Conservation (phyloP, 345 rosid species). For the Crucihimalaya himalaica region DNA sequence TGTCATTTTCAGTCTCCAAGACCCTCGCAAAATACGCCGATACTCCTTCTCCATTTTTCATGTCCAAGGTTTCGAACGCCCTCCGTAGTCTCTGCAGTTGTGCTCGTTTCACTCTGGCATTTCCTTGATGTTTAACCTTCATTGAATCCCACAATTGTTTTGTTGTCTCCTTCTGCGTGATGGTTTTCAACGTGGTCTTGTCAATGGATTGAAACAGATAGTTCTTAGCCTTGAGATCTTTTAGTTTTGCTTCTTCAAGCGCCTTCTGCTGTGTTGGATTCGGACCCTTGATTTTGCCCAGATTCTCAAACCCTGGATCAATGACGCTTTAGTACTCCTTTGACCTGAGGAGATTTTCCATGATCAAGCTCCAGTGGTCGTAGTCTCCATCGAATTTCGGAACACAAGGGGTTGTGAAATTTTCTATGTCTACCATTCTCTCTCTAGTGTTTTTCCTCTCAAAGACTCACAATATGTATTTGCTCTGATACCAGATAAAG, state of each 20-base stretch:
- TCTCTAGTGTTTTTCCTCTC: no score
- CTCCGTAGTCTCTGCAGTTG: background rate
- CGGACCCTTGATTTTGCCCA: accelerated
- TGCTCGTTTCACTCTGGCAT: background rate
- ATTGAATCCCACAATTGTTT: background rate
- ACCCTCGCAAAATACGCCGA: accelerated
- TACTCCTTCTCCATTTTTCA: background rate
- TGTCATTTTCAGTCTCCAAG: background rate
- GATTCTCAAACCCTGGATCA: accelerated
- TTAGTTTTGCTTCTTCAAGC: background rate
- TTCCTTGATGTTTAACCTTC: background rate
- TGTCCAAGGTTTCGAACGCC: background rate
- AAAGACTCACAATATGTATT: no score
- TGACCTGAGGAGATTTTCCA: background rate
- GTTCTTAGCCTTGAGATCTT: background rate
- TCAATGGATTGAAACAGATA: background rate
- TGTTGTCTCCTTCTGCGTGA: background rate
- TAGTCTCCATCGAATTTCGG: background rate
- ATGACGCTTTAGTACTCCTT: background rate
- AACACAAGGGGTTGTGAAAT: background rate
- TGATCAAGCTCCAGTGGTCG: background rate
- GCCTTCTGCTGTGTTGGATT: background rate
- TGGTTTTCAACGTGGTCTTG: background rate
- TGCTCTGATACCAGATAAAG: no score
- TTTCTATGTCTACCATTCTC: no score